phyloP scores from a whole-genome alignment of 2,329 filamentous ascomycete genomes.

The Penicillium freii region DNA sequence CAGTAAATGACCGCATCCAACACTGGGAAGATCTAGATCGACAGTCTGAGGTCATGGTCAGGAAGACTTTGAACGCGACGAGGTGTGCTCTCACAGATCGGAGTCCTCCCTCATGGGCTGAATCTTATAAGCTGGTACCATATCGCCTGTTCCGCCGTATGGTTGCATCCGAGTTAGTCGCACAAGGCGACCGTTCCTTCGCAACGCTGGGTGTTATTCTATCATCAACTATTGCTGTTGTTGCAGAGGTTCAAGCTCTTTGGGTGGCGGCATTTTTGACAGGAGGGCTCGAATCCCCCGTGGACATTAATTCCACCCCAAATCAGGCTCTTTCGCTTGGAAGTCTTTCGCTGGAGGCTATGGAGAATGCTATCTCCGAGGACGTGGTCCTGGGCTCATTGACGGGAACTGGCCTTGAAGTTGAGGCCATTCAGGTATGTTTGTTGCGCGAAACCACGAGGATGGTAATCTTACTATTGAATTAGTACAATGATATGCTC shows the following conservation, averaged over 20 bases:
- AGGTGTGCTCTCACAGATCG: constrained; percentile 2
- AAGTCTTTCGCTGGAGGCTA: background rate
- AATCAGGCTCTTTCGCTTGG: background rate
- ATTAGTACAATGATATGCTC: constrained; percentile 28
- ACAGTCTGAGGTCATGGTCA: constrained; percentile 2
- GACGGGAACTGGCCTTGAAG: constrained; percentile 20
- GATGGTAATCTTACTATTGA: background rate
- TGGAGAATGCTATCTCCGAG: constrained; percentile 20
- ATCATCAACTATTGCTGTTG: constrained; percentile 21
- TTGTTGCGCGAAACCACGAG: background rate
- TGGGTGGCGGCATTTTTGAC: constrained; percentile 27
- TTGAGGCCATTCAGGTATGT: constrained; percentile 25
- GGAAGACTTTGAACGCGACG: constrained; percentile 5
- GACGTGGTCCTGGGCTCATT: constrained; percentile 23
- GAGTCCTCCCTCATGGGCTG: background rate
- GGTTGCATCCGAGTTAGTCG: constrained; percentile 21
- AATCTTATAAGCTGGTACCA: constrained; percentile 2
- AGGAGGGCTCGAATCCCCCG: constrained; percentile 15
- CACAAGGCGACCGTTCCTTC: constrained; percentile 25
- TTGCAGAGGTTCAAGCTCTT: constrained; percentile 27
- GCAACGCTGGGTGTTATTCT: constrained; percentile 19
- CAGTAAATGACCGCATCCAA: background rate
- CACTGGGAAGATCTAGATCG: constrained; percentile 18
- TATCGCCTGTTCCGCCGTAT: constrained; percentile 28
- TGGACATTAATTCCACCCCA: background rate